A percentile compares a stretch with the other conserved stretches of the same genome.
Evolutionary conservation across 495 filamentous ascomycete genomes (phyloP).

Genomic region (Eremomyces bilateralis): DNA sequence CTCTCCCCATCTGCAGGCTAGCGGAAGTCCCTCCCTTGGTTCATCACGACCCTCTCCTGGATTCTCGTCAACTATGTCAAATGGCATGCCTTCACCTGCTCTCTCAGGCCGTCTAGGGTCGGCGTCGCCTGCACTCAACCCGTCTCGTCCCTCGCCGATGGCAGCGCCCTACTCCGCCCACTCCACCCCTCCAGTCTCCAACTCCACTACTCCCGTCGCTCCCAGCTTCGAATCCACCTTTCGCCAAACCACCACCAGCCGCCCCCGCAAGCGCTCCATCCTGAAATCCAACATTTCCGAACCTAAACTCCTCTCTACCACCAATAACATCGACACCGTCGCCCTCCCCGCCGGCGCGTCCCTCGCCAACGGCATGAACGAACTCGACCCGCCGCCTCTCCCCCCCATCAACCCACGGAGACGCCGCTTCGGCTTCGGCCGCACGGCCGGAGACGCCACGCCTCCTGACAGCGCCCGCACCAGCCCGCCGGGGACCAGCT

Average conservation of each 20-base stretch:
- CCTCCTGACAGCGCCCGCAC: slow-evolving; percentile 6
- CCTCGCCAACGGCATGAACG: slow-evolving; percentile 19
- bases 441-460: slow-evolving; percentile 3
- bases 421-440: slow-evolving; percentile 14
- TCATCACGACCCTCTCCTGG: too few relatives aligned
- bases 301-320: slow-evolving; percentile 57
- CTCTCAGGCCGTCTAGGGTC: not conserved
- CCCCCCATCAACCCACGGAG: slow-evolving; percentile 19
- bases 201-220: slow-evolving; percentile 16
- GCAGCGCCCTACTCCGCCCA: slow-evolving; percentile 25
- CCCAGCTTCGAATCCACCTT: slow-evolving; percentile 13
- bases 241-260: slow-evolving; percentile 5
- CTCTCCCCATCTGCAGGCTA: slow-evolving; percentile 10
- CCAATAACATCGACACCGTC: slow-evolving; percentile 38
- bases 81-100: not conserved
- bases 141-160: slow-evolving; percentile 7
- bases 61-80: too few relatives aligned
- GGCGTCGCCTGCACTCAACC: slow-evolving; percentile 7
- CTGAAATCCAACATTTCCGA: slow-evolving; percentile 66
- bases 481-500: slow-evolving; percentile 7
- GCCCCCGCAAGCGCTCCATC: slow-evolving; percentile 36
- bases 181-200: slow-evolving; percentile 32
- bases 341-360: slow-evolving; percentile 20
- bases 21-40: slow-evolving; percentile 3
- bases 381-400: slow-evolving; percentile 12